Evolutionary conservation across 164 flowering plant species (phyloP), one percentile per base, ranked within the genome.

Genomic region (Tetrastigma voinierianum): DNA sequence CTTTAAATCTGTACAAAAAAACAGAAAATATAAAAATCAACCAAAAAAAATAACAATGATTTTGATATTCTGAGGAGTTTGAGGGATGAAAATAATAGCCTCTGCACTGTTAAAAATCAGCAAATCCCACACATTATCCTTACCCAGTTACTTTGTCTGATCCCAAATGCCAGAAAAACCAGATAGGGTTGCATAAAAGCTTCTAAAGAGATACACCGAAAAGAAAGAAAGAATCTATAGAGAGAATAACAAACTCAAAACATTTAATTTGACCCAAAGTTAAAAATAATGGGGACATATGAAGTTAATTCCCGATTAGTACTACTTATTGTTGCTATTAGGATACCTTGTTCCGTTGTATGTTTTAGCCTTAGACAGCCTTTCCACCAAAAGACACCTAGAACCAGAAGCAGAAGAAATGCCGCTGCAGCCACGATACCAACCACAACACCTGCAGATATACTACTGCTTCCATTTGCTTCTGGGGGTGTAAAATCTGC

Each of bases 331-430:
- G 15, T 23, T 45, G 17, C 45, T 48, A 13, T 48, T 19, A 8
- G 49, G 32, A 14, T 70, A 80, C 83, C 83, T 20, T 61, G 18
- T 24, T 71, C 58, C 58, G 55, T 40, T 12, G 40, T 25, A 25
- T 67, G 23, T 65, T 71, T 70, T 11, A 32, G 24, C 9, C 55
- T 18, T 11, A 70, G 53, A 48, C 64, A 77, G 51, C 71, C 65
- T 57, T 58, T 74, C 83, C 74, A 68, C 81, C 81, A 72, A 15
- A 77, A 63, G 46, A 70, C 23, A 43, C 56, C 40, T 25, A 25
- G 40, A 25, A 25, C 66, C 62, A 80, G 18, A 59, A 77, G 43
- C 20, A 80, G 13, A 21, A 65, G 15, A 44, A 53, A 59, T 49
- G 61, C n/a, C 17, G 61, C 73, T 13, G 59, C 71, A 25, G 20